phyloP scores from a whole-genome alignment of 2,329 filamentous ascomycete genomes.

The Colletotrichum melonis region DNA sequence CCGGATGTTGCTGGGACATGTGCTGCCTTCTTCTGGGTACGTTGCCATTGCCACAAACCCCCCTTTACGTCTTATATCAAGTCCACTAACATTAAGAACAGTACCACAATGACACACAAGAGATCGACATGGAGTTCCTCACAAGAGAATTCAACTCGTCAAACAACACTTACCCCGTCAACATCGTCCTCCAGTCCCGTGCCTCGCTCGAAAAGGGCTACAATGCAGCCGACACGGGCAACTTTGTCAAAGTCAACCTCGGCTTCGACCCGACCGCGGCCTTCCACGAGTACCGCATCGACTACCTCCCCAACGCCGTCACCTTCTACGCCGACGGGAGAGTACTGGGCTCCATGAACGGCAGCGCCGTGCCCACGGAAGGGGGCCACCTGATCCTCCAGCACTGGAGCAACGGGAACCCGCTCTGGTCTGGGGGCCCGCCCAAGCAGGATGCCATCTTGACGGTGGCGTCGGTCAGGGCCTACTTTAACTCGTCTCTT shows the following conservation, averaged over 20 bases:
- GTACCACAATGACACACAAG: constrained; percentile 83
- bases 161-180: constrained; percentile 68
- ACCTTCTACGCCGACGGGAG: constrained; percentile 76
- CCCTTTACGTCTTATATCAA: neutral
- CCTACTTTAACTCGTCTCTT: constrained; percentile 81
- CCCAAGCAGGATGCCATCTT: constrained; percentile 71
- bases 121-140: constrained; percentile 85
- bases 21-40: constrained; percentile 83
- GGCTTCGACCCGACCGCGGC: constrained; percentile 72
- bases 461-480: constrained; percentile 77
- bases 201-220: constrained; percentile 68
- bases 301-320: constrained; percentile 73
- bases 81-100: constrained; percentile 44
- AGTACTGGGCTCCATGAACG: constrained; percentile 66
- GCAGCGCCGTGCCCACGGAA: constrained; percentile 66
- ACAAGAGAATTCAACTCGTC: constrained; percentile 69
- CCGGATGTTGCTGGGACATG: constrained; percentile 74
- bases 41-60: constrained; percentile 30
- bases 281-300: constrained; percentile 85
- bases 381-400: constrained; percentile 77
- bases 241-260: constrained; percentile 68
- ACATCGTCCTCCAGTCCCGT: constrained; percentile 80
- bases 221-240: constrained; percentile 69
- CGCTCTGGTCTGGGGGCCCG: constrained; percentile 77
- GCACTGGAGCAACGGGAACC: constrained; percentile 84